phyloP scores from a whole-genome alignment of 2,329 filamentous ascomycete species.

The Cylindrodendrum hubeiense region DNA sequence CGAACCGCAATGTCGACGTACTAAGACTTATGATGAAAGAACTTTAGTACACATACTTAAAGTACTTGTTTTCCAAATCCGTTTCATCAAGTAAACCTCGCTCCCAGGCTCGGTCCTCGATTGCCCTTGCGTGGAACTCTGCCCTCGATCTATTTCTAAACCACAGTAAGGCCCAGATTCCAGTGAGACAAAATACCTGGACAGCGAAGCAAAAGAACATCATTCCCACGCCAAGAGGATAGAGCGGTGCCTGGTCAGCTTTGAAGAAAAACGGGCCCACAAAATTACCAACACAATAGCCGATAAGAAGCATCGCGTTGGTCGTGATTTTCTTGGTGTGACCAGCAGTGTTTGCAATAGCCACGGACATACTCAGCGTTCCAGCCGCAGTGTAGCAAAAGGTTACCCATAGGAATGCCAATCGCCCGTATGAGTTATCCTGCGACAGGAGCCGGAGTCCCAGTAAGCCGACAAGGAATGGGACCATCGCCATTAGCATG shows the following conservation, averaged over 20 bases:
- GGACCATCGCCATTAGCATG: conserved; percentile 21
- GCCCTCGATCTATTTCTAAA: conserved; percentile 14
- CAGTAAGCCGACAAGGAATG: conserved; percentile 27
- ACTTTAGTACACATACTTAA: conserved; percentile 30
- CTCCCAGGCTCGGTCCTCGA: conserved; percentile 20
- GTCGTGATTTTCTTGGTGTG: conserved; percentile 56
- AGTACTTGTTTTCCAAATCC: conserved; percentile 31
- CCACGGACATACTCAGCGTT: conserved; percentile 42
- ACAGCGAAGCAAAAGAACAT: conserved; percentile 34
- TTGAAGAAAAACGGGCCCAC: conserved; percentile 55
- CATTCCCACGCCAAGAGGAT: conserved; percentile 30
- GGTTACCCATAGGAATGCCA: conserved; percentile 44
- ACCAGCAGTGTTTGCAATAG: conserved; percentile 45
- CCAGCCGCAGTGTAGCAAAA: conserved; percentile 43
- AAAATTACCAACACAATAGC: conserved; percentile 55
- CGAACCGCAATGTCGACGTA: too few relatives aligned
- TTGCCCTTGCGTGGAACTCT: conserved; percentile 4
- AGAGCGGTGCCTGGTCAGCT: conserved; percentile 31
- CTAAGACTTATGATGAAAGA: neutral
- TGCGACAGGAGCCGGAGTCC: conserved; percentile 28
- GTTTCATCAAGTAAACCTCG: conserved; percentile 29
- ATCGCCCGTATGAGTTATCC: conserved; percentile 31
- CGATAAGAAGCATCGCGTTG: conserved; percentile 60
- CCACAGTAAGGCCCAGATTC: conserved; percentile 30
- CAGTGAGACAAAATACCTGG: conserved; percentile 19